phyloP scores from a whole-genome alignment of 2,329 filamentous ascomycete genomes.

The Orbilia oligospora region DNA sequence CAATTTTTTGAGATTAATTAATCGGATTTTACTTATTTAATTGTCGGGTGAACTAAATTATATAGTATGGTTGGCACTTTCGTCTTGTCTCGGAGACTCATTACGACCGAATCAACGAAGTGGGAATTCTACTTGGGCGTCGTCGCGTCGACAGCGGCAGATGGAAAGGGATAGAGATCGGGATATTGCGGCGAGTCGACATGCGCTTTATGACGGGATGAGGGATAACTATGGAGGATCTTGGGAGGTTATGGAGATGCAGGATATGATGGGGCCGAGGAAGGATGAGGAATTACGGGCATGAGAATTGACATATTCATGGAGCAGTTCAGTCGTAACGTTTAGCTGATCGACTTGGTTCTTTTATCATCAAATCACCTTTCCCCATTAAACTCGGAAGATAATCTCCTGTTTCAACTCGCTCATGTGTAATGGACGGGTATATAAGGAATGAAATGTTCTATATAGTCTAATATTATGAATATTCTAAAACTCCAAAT shows the following conservation, averaged over 20 bases:
- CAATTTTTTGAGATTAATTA: no score
- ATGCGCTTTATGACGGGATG: conserved; percentile 65
- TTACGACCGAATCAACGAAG: conserved; percentile 55
- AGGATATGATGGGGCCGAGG: conserved; percentile 55
- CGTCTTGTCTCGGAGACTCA: conserved; percentile 65
- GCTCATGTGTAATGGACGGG: neutral
- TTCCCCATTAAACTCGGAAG: no score
- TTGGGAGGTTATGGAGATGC: conserved; percentile 65
- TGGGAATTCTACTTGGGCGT: conserved; percentile 28
- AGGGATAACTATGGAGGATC: conserved; percentile 64
- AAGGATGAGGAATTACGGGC: conserved; percentile 63
- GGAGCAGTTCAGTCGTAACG: no score
- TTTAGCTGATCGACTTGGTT: neutral
- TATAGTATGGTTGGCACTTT: conserved; percentile 65
- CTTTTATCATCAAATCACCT: no score
- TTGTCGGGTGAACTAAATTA: conserved; percentile 24
- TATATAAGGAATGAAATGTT: no score
- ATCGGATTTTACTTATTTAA: no score
- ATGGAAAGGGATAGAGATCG: conserved; percentile 48
- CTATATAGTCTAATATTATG: neutral
- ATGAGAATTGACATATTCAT: neutral
- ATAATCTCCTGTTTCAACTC: no score
- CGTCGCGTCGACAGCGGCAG: conserved; percentile 62
- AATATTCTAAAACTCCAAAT: conserved; percentile 78
- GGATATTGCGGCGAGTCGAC: conserved; percentile 56